phyloP scores from a whole-genome alignment of 179 eudicot genomes.

The Silene coronaria region DNA sequence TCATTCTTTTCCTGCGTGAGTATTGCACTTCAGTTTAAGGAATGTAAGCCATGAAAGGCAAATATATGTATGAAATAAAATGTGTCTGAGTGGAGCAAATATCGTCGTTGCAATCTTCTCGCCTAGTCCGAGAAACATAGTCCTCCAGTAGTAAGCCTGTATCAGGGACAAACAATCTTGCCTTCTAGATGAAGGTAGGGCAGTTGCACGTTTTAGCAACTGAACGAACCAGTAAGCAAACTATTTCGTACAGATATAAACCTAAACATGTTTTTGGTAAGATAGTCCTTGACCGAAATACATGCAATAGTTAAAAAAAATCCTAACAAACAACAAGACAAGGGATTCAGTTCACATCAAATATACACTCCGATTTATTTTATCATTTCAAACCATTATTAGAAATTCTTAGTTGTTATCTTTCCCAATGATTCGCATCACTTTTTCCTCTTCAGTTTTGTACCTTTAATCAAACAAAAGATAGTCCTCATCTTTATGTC shows the following conservation, averaged over 20 bases:
- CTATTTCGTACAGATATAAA: neutral
- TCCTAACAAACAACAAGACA: neutral
- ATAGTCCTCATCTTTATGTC: neutral
- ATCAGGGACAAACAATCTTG: neutral
- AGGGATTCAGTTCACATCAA: neutral
- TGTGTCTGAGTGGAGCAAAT: too few relatives aligned
- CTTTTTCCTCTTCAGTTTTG: neutral
- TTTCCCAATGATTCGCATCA: neutral
- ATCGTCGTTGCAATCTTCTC: neutral
- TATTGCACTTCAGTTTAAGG: too few relatives aligned
- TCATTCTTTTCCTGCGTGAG: too few relatives aligned
- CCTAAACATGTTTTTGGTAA: neutral
- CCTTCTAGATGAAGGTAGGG: neutral
- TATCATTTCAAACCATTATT: too few relatives aligned
- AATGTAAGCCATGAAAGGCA: too few relatives aligned
- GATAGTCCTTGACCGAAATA: neutral
- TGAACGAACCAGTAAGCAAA: neutral
- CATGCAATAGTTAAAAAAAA: neutral
- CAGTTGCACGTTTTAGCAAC: neutral
- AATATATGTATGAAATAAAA: too few relatives aligned
- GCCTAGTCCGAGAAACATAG: conserved; percentile 2
- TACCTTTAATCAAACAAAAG: too few relatives aligned
- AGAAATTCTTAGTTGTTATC: neutral
- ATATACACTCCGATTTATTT: too few relatives aligned
- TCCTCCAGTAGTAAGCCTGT: neutral